phyloP scores from a whole-genome alignment of 1,284 basidiomycete species.

The Fomitopsis betulina region DNA sequence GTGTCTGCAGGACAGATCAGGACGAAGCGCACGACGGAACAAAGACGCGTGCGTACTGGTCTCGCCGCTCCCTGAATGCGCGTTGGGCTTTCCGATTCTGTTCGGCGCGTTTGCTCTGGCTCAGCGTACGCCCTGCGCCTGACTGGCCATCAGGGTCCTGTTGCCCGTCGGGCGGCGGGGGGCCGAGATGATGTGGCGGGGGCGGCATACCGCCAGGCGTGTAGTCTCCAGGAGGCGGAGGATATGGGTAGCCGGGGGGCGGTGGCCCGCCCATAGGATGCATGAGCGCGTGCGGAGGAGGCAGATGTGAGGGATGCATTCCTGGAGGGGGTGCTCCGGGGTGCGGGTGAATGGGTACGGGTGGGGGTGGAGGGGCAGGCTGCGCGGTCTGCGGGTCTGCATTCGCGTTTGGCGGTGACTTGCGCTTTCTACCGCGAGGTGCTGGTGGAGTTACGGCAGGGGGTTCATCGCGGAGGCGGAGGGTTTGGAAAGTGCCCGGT shows the following conservation, averaged over 20 bases:
- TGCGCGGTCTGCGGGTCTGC: conserved; percentile 31
- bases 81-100: conserved; percentile 85
- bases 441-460: conserved; percentile 29
- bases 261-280: conserved; percentile 24
- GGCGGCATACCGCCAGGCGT: conserved; percentile 49
- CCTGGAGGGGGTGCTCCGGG: conserved; percentile 24
- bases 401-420: conserved; percentile 28
- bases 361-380: conserved; percentile 1
- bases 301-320: conserved; percentile 16
- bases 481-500: conserved; percentile 40
- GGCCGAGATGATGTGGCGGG: conserved; percentile 21
- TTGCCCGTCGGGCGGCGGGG: conserved; percentile 19
- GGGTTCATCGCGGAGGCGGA: conserved; percentile 61
- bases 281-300: conserved; percentile 26
- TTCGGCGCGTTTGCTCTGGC: conserved; percentile 77
- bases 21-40: conserved; percentile 2
- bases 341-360: background rate
- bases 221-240: conserved; percentile 34
- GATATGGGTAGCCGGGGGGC: conserved; percentile 17
- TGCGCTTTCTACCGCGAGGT: conserved; percentile 32
- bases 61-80: conserved; percentile 78
- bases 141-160: conserved; percentile 14
- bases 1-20: conserved; percentile 42
- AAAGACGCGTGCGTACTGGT: conserved; percentile 56
- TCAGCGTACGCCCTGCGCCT: conserved; percentile 47